Base-by-base conservation (phyloP, 2,329 filamentous ascomycete species). In the Monosporascus sp. region DNA sequence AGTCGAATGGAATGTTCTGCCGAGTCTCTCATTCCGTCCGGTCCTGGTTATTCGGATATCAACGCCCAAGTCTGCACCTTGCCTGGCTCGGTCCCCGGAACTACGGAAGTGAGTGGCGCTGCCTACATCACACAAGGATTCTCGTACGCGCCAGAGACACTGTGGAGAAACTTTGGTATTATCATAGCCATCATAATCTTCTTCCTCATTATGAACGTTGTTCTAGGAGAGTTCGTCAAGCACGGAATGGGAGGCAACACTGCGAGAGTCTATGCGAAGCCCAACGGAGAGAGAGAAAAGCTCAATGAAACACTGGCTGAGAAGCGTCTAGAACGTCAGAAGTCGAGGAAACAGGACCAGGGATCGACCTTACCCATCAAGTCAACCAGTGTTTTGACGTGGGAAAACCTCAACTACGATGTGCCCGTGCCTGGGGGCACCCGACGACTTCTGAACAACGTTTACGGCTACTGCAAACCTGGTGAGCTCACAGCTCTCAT, bases 141-240 rank as follows among this genome's bases (percentile, higher is more conserved):
- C 68, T 78, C 79, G 0, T 95, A 92, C 71, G 68, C 74, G 14
- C 78, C 80, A 0, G 71, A 74, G 1, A 81, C 93, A 49, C 75
- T 94, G 1, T 95, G 90, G 90, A 80, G 89, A 42, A 91, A 94
- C 69, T 89, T 88, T 67, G 89, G 88, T 1, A 94, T 96, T 57
- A 84, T 95, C 55, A 66, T 91, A 11, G 84, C 78, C 2, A 80
- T 95, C 56, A 89, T 95, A 51, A 70, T 86, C 41, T 83, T 84
- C 54, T 96, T 96, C 72, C 75, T 96, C 3, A 69, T 81, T 11
- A 72, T 89, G 53, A 93, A 96, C 58, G 85, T 90, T 39, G 77
- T 89, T 17, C 77, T 93, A 0, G 91, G 90, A 64, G 91, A 96
- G 66, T 75, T 87, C 22, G 77, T 95, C 62, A 88, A 84, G 53